Conservation (phyloP, 768 basidiomycete species). For the Cystobasidium onofrii region DNA sequence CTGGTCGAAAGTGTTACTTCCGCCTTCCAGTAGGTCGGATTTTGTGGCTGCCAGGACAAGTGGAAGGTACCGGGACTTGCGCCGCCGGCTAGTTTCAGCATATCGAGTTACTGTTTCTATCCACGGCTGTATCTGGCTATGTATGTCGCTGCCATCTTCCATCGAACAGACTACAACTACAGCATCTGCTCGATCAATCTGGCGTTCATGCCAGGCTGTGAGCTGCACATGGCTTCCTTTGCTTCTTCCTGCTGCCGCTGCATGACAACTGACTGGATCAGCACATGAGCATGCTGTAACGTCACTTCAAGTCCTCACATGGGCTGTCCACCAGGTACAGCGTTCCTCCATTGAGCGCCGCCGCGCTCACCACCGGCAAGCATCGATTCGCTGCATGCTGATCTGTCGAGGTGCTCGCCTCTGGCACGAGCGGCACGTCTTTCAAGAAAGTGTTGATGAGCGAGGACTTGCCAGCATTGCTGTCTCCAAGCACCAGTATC, state of each 20-base stretch:
- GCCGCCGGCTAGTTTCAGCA: not conserved
- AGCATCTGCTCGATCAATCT: slow-evolving; percentile 12
- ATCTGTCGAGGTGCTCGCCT: not conserved
- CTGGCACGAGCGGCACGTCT: not conserved
- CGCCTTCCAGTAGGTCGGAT: not conserved
- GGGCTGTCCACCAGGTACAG: slow-evolving; percentile 25
- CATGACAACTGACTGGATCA: not conserved
- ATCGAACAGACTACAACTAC: not conserved
- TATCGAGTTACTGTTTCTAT: not conserved
- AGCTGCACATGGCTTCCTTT: not conserved
- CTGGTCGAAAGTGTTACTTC: not conserved
- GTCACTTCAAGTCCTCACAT: not conserved
- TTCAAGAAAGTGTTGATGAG: slow-evolving; percentile 28
- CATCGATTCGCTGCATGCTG: not conserved
- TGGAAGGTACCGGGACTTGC: not conserved
- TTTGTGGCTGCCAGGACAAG: not conserved
- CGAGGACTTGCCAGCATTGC: slow-evolving; percentile 11
- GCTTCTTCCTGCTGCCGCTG: not conserved
- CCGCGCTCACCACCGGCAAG: slow-evolving; percentile 23
- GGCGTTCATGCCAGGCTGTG: not conserved
- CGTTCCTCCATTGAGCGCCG: slow-evolving; percentile 4
- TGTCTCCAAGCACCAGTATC: slow-evolving; percentile 16
- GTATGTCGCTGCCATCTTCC: not conserved
- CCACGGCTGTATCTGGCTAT: not conserved
- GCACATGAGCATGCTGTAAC: not conserved